Percentiles rank a stretch among this genome's conserved stretches.
phyloP scores from a whole-genome alignment of 2,329 filamentous ascomycete species.

The Didymella pinodella region DNA sequence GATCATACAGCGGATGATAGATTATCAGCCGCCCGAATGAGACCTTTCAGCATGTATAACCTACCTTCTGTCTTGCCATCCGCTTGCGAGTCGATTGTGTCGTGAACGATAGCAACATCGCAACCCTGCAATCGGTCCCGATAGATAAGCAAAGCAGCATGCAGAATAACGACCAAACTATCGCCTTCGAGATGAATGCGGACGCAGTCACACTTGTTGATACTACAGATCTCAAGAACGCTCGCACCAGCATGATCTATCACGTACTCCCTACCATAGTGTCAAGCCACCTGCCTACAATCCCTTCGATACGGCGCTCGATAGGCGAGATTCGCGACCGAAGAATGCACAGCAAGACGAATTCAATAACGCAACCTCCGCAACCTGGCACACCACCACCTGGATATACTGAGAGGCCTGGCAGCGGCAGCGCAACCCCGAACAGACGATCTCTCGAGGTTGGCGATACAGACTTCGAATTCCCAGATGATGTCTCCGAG shows the following conservation, averaged over 20 bases:
- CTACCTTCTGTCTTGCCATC: conserved; percentile 1
- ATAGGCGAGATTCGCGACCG: conserved; percentile 39
- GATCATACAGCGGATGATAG: conserved; percentile 17
- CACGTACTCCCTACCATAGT: conserved; percentile 63
- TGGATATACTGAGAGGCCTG: conserved; percentile 41
- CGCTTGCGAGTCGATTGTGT: conserved; percentile 19
- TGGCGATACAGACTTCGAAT: conserved; percentile 33
- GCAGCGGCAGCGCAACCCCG: conserved; percentile 33
- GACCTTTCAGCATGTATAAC: conserved; percentile 5
- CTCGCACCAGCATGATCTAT: conserved; percentile 58
- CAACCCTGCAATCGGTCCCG: conserved; percentile 15
- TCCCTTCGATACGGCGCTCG: conserved; percentile 58
- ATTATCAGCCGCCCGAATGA: background rate
- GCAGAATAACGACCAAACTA: conserved; percentile 8
- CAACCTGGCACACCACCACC: conserved; percentile 50
- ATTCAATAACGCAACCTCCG: conserved; percentile 28
- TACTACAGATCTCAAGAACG: conserved; percentile 22
- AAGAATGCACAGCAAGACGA: conserved; percentile 26
- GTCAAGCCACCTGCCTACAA: conserved; percentile 60
- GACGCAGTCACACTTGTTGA: conserved; percentile 22
- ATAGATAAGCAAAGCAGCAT: conserved; percentile 28
- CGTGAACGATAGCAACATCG: conserved; percentile 6
- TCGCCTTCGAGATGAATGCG: conserved; percentile 10
- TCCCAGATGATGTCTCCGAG: conserved; percentile 39
- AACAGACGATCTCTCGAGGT: conserved; percentile 27